phyloP scores from a whole-genome alignment of 2,329 filamentous ascomycete genomes.

The Celoporthe dispersa region DNA sequence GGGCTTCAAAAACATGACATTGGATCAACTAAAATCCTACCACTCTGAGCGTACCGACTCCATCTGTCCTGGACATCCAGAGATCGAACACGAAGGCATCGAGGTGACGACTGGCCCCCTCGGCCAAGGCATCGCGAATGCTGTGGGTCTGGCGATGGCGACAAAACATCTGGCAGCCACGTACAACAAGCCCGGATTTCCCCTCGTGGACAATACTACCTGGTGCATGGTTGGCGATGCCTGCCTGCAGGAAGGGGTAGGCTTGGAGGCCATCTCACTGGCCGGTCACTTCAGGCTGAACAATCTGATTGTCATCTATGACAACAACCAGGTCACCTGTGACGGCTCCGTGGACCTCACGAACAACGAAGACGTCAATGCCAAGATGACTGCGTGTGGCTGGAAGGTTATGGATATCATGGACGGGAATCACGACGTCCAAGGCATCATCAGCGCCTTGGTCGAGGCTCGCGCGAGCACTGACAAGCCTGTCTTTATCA shows the following conservation, averaged over 20 bases:
- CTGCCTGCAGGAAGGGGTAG: constrained; percentile 63
- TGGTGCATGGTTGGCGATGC: constrained; percentile 64
- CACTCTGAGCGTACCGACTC: constrained; percentile 39
- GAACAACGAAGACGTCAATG: constrained; percentile 61
- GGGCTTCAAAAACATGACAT: constrained; percentile 58
- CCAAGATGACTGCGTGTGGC: constrained; percentile 60
- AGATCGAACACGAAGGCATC: constrained; percentile 61
- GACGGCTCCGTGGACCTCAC: constrained; percentile 59
- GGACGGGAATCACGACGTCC: constrained; percentile 57
- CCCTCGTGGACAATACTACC: constrained; percentile 53
- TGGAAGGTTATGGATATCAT: constrained; percentile 60
- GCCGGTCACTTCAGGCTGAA: constrained; percentile 60
- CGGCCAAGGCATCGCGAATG: constrained; percentile 64
- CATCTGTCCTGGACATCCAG: constrained; percentile 60
- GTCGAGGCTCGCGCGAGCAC: no score
- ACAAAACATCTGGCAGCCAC: constrained; percentile 58
- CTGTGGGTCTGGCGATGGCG: constrained; percentile 62
- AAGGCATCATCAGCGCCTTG: constrained; percentile 24
- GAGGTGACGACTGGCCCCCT: constrained; percentile 65
- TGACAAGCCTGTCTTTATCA: constrained; percentile 60
- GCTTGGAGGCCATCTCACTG: constrained; percentile 59
- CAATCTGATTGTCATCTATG: constrained; percentile 62
- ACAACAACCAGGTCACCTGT: constrained; percentile 65
- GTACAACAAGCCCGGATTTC: constrained; percentile 54
- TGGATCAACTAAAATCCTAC: constrained; percentile 61